Evolutionary conservation across 2,329 filamentous ascomycete genomes (phyloP).

Genomic region (Botrytis byssoidea): DNA sequence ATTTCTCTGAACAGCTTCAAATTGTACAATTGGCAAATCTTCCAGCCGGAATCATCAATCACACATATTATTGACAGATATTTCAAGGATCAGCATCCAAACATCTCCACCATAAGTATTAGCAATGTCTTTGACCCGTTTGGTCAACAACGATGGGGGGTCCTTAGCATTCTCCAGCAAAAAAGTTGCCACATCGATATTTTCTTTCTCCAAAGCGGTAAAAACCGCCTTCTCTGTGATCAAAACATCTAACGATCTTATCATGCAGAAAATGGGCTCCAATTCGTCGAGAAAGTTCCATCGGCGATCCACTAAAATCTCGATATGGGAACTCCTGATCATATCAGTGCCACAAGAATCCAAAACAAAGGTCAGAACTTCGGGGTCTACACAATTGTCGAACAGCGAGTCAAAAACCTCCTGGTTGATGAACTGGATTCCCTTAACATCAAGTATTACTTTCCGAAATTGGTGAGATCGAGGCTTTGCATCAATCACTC

Average conservation of each 20-base stretch:
- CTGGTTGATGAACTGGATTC: background rate
- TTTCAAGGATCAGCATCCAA: background rate
- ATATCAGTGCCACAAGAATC: background rate
- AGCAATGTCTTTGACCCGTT: too few relatives aligned
- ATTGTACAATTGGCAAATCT: background rate
- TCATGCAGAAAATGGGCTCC: background rate
- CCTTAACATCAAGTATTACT: background rate
- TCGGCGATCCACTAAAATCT: too few relatives aligned
- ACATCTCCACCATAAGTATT: fast-evolving
- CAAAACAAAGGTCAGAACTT: background rate
- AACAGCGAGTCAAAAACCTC: background rate
- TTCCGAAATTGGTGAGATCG: background rate
- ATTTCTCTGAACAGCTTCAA: fast-evolving
- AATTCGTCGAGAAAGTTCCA: background rate
- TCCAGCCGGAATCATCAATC: background rate
- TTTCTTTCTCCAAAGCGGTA: background rate
- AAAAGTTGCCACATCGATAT: background rate
- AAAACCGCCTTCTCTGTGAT: background rate
- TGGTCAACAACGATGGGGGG: background rate
- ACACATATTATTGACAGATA: background rate
- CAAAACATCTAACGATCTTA: background rate
- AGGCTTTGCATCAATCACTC: background rate
- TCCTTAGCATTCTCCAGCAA: background rate
- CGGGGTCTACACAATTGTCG: too few relatives aligned
- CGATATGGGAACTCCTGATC: background rate